Conservation (phyloP, 768 basidiomycete species). For the Royoungia palumana region DNA sequence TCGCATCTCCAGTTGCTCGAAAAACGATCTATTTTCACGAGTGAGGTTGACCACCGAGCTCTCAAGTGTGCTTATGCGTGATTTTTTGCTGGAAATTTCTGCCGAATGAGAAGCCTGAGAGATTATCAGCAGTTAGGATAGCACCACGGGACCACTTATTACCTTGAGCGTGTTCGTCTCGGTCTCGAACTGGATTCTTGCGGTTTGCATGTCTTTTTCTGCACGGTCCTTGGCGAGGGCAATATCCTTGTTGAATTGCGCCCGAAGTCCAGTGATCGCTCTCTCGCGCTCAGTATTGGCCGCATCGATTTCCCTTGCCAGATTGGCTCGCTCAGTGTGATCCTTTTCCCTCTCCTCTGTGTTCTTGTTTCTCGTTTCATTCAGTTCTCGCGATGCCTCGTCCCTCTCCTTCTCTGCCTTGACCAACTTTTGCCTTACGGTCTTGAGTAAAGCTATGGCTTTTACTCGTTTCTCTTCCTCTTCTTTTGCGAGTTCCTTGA, state of each 20-base stretch:
- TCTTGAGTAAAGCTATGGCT: slow-evolving; percentile 88
- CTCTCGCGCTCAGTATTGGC: slow-evolving; percentile 62
- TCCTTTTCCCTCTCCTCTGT: slow-evolving; percentile 45
- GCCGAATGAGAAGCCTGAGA: slow-evolving; percentile 63
- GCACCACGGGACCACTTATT: slow-evolving; percentile 7
- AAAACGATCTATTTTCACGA: slow-evolving; percentile 73
- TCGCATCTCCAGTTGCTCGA: slow-evolving; percentile 82
- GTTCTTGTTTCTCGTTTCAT: slow-evolving; percentile 49
- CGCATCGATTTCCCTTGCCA: slow-evolving; percentile 64
- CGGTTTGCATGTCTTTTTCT: slow-evolving; percentile 68
- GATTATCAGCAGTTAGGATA: slow-evolving; percentile 3
- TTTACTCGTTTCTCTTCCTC: slow-evolving; percentile 98
- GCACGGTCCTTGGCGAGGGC: slow-evolving; percentile 55
- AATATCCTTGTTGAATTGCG: slow-evolving; percentile 73
- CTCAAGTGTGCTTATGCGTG: slow-evolving; percentile 69
- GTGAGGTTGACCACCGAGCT: slow-evolving; percentile 63
- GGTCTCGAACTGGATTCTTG: slow-evolving; percentile 72
- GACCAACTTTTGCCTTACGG: slow-evolving; percentile 94
- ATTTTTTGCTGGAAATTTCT: slow-evolving; percentile 57
- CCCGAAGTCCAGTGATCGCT: slow-evolving; percentile 53
- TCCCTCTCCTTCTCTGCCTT: slow-evolving; percentile 94
- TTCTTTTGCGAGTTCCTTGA: slow-evolving; percentile 69
- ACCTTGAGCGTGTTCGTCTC: slow-evolving; percentile 77
- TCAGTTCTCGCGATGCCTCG: slow-evolving; percentile 61
- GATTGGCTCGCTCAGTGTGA: slow-evolving; percentile 44